phyloP scores from a whole-genome alignment of 768 basidiomycete genomes.

The Kwoniella mangroviensis region DNA sequence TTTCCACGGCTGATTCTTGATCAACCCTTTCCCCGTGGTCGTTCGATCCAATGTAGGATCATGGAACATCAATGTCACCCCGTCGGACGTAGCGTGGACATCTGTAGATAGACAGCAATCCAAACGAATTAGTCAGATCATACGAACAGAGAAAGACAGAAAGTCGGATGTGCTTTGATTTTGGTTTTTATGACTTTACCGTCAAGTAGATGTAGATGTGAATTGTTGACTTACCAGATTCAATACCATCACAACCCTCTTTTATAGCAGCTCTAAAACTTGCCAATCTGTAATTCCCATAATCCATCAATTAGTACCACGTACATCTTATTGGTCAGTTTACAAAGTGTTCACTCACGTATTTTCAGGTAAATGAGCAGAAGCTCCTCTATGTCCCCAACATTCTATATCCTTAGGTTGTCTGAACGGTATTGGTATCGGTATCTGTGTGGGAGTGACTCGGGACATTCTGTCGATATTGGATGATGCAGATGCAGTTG shows the following conservation, averaged over 20 bases:
- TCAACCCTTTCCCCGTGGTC: slow-evolving; percentile 56
- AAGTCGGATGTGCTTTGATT: too few species aligned
- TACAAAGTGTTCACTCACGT: slow-evolving; percentile 33
- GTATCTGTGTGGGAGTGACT: not conserved
- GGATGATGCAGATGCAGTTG: too few species aligned
- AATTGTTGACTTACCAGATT: slow-evolving; percentile 41
- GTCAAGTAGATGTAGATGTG: not conserved
- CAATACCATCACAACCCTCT: slow-evolving; percentile 56
- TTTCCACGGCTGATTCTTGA: slow-evolving; percentile 54
- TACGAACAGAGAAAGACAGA: too few species aligned
- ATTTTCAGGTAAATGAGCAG: slow-evolving; percentile 56
- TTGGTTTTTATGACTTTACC: too few species aligned
- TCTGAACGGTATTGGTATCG: slow-evolving; percentile 21
- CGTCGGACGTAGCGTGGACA: slow-evolving; percentile 54
- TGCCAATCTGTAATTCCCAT: slow-evolving; percentile 33
- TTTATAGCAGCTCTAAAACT: slow-evolving; percentile 54
- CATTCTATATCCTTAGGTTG: slow-evolving; percentile 49
- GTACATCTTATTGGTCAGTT: too few species aligned
- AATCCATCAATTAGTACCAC: not conserved
- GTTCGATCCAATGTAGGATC: slow-evolving; percentile 58
- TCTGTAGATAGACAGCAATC: slow-evolving; percentile 27
- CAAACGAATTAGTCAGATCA: not conserved
- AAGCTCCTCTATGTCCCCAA: slow-evolving; percentile 57
- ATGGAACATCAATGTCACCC: slow-evolving; percentile 58
- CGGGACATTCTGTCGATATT: too few species aligned